Evolutionary conservation across 1,139 yeast species (phyloP), one percentile per base, ranked within the genome.

Genomic region (Kodamaea arcana): DNA sequence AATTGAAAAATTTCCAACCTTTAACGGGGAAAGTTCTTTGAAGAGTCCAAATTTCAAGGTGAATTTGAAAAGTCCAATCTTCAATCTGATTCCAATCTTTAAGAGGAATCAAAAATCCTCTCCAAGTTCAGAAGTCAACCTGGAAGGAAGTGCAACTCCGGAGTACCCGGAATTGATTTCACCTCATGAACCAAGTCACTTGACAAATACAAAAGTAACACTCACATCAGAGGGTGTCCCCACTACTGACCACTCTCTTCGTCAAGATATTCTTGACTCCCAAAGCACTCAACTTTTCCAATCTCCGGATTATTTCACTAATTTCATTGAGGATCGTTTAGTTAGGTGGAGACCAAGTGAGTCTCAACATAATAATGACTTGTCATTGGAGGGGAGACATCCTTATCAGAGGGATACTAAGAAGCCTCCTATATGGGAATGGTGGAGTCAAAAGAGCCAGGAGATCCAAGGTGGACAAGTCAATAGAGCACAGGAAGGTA

Each of bases 271-370:
- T 4, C 25, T 33, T 6, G 24, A 27, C 27, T 32, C 33, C n/a
- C 36, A 37, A 24, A 27, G 27, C 17, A 27, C 46, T 48, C 58
- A 8, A 30, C 43, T 11, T 35, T 50, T 14, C 67, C 65, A 44
- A 47, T 54, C 30, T 55, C n/a, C 30, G 5, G 36, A 36, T 25
- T 14, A 24, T 7, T 38, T 35, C 18, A 20, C 33, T 21, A 65
- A 63, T 10, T 59, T 56, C 31, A 68, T 76, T 73, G 83, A 78
- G 44, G 75, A 72, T 14, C 56, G 75, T 29, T 47, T 78, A 33
- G 52, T 71, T 1, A 56, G 80, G 30, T 78, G 80, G 75, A 62
- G 72, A 36, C 76, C 81, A 2, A 60, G 69, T 4, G 63, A 59
- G 7, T 68, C 78, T 0, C 71, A 72, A 27, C 65, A 60, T 30